phyloP scores from a whole-genome alignment of 2,329 filamentous ascomycete genomes.

The Penicillium sp. region DNA sequence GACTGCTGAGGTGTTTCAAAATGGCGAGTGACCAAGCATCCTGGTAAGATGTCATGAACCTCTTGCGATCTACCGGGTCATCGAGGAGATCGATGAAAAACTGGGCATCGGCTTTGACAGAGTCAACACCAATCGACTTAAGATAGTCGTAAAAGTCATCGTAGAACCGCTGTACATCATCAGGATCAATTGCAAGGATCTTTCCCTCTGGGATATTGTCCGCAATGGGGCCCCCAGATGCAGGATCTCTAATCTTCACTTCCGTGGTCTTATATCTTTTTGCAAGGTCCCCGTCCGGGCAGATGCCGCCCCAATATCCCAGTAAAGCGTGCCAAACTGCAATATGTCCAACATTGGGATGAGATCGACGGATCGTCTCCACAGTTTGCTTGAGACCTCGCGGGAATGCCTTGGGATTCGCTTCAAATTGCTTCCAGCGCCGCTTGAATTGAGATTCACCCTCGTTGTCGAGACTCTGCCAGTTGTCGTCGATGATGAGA shows the following conservation, averaged over 20 bases:
- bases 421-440: conserved; percentile 83
- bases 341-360: conserved; percentile 78
- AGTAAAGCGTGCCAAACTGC: conserved; percentile 92
- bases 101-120: conserved; percentile 92
- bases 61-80: conserved; percentile 71
- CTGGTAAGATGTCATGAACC: conserved; percentile 76
- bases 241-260: conserved; percentile 61
- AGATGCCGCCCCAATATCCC: conserved; percentile 91
- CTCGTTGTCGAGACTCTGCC: conserved; percentile 75
- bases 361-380: conserved; percentile 68
- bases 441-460: conserved; percentile 59
- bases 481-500: conserved; percentile 96
- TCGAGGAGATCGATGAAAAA: conserved; percentile 82
- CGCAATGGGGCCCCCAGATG: conserved; percentile 54
- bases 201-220: conserved; percentile 49
- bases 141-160: conserved; percentile 91
- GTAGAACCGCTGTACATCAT: conserved; percentile 79
- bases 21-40: conserved; percentile 84
- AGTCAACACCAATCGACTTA: conserved; percentile 73
- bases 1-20: conserved; percentile 76
- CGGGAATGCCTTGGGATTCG: conserved; percentile 79
- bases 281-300: conserved; percentile 74
- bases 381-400: conserved; percentile 76
- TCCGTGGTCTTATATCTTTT: conserved; percentile 75
- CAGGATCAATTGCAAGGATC: conserved; percentile 74